Base-by-base conservation (phyloP, 106 monocot species). In the Dendrobium catenatum region DNA sequence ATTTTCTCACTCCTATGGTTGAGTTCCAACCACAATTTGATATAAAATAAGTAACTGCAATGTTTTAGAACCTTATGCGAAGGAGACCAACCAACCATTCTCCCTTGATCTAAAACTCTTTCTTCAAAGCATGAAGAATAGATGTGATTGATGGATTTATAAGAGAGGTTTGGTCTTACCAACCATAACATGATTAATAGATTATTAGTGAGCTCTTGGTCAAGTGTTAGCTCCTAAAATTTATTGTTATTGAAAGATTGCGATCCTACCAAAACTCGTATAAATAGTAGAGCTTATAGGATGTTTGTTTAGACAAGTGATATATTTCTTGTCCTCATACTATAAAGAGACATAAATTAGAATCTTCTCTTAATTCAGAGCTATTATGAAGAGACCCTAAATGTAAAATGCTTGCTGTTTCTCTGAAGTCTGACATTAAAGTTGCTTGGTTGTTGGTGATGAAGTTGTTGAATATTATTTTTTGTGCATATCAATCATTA, bases 21-120 rank as follows among this genome's bases (percentile, higher is more conserved):
- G 85, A 83, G 72, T 87, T 84, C 87, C 85, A 82, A 1, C 82
- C 86, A 40, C 86, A 86, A 29, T 82, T 82, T 31, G 49, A 80
- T 33, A 83, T 9, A 20, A 87, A 87, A 55, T 83, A 87, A 10
- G 70, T 68, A 37, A 74, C 24, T 1, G 83, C 77, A 26, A 76
- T 84, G 88, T 15, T 80, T 80, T 47, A 85, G 44, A n/a, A 86
- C 86, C 78, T 77, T 75, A 64, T 84, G 78, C 26, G 84, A 86
- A 47, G 85, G 83, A 33, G 85, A 33, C 88, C 85, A 83, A 9
- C 43, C 61, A 31, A 81, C 67, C 54, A 88, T 78, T 73, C 51
- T 73, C 27, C 88, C 81, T 46, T 79, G 19, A 6, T 48, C 49
- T 2, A 5, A 73, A 5, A 81, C 67, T 4, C 77, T 46, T 10